A percentile compares a stretch with the other conserved stretches of the same genome.
phyloP scores from a whole-genome alignment of 2,329 filamentous ascomycete species.

The Periconia sp. region DNA sequence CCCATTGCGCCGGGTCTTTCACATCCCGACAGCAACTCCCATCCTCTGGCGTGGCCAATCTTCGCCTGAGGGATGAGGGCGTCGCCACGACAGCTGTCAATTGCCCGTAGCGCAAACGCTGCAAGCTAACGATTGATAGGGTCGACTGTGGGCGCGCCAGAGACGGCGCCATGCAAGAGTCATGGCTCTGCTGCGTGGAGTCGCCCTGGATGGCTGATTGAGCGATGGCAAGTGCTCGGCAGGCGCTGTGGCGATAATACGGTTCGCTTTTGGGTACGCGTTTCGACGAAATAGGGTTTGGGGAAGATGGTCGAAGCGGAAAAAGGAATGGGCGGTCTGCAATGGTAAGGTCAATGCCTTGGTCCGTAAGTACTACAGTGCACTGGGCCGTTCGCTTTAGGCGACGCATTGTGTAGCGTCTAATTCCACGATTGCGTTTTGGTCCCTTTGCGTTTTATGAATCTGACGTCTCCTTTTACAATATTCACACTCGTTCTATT shows the following conservation, averaged over 20 bases:
- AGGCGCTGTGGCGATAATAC: conserved; percentile 8
- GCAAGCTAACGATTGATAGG: conserved; percentile 11
- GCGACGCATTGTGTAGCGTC: conserved; percentile 7
- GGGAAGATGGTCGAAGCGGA: conserved; percentile 1
- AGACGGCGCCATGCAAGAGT: conserved; percentile 7
- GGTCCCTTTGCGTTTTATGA: too few relatives aligned
- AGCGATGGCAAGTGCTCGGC: conserved; percentile 3
- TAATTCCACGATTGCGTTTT: conserved; percentile 4
- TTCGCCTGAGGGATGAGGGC: neutral
- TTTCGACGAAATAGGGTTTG: neutral
- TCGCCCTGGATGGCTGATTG: conserved; percentile 2
- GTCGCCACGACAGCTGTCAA: conserved; percentile 16
- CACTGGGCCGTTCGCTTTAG: conserved; percentile 5
- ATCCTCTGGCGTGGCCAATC: conserved; percentile 2
- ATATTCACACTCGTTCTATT: neutral
- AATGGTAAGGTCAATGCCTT: conserved; percentile 4
- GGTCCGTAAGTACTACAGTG: conserved; percentile 7
- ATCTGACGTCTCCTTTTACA: too few relatives aligned
- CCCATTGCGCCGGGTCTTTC: conserved; percentile 3
- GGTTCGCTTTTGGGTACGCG: neutral
- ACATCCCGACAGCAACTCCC: conserved; percentile 8
- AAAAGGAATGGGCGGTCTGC: conserved; percentile 2
- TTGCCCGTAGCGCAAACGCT: conserved; percentile 7
- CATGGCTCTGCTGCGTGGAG: conserved; percentile 3
- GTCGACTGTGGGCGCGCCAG: too few relatives aligned